Percentiles rank a stretch among this genome's conserved stretches.
These are phyloP conservation scores for Phytophthora citrophthora DNA, from an alignment of 352 stramenopile species.

Conservation along the genomic window DNA sequence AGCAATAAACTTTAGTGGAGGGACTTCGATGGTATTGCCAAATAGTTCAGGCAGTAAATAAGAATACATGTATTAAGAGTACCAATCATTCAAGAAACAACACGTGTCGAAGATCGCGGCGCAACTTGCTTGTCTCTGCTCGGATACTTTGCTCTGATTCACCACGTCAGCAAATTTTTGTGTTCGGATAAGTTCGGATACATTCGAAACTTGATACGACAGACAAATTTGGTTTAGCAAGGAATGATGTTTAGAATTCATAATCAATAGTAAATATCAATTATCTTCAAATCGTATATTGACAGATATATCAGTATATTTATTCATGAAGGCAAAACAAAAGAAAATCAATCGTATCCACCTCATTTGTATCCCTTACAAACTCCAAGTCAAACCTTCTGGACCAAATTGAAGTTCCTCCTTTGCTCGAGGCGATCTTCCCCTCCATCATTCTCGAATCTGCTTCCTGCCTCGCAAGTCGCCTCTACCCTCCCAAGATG, in stretches of 20 bases:
- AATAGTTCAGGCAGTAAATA: neutral
- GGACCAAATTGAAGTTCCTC: slow-evolving; percentile 14
- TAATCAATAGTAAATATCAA: too few relatives aligned
- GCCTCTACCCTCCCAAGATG: slow-evolving; percentile 39
- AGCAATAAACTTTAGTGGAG: too few relatives aligned
- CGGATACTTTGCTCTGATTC: neutral
- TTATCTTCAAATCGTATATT: neutral
- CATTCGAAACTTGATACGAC: neutral
- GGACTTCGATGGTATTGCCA: too few relatives aligned
- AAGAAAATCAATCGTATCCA: too few relatives aligned
- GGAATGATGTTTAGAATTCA: neutral
- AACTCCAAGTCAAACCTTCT: neutral
- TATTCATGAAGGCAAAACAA: too few relatives aligned
- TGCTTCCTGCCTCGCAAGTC: slow-evolving; percentile 25
- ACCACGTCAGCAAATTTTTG: neutral
- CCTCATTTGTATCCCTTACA: neutral
- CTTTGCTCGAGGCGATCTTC: neutral
- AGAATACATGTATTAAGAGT: neutral
- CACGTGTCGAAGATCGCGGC: neutral
- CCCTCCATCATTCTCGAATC: slow-evolving; percentile 22
- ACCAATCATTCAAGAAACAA: neutral
- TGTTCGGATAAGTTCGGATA: neutral
- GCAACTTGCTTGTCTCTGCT: neutral
- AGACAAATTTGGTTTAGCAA: neutral
- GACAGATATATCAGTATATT: too few relatives aligned